phyloP scores from a whole-genome alignment of 805 yeast genomes.

The Martiniozyma abietophila region DNA sequence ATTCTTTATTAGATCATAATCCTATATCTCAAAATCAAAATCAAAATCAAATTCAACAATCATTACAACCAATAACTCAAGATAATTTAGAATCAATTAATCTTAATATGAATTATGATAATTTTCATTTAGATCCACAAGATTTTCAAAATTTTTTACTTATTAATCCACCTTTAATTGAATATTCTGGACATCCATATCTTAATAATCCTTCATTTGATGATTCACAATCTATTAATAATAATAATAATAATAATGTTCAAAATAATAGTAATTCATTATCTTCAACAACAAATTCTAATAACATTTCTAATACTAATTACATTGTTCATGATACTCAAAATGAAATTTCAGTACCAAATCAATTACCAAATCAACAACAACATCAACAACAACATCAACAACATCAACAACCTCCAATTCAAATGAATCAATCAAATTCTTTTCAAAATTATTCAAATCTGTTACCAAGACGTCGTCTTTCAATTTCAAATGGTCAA shows the following conservation, averaged over 20 bases:
- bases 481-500: conserved; percentile 79
- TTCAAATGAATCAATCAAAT: no score
- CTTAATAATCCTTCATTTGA: conserved; percentile 4
- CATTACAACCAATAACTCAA: no score
- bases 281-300: not conserved
- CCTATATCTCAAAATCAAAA: no score
- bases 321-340: not conserved
- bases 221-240: not conserved
- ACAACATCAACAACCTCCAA: conserved; percentile 1
- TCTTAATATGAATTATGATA: no score
- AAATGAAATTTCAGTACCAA: no score
- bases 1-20: no score
- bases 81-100: no score
- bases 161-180: conserved; percentile 29
- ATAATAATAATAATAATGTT: not conserved
- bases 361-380: not conserved
- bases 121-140: conserved; percentile 27
- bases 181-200: conserved; percentile 19
- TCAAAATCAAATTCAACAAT: no score
- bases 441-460: no score
- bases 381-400: not conserved
- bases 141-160: conserved; percentile 28
- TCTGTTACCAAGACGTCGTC: conserved; percentile 43
- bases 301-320: not conserved
- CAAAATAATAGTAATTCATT: not conserved